Evolutionary conservation across 2,329 filamentous ascomycete species (phyloP), one percentile per base, ranked within the genome.

Genomic region (Colletotrichum sojae): DNA sequence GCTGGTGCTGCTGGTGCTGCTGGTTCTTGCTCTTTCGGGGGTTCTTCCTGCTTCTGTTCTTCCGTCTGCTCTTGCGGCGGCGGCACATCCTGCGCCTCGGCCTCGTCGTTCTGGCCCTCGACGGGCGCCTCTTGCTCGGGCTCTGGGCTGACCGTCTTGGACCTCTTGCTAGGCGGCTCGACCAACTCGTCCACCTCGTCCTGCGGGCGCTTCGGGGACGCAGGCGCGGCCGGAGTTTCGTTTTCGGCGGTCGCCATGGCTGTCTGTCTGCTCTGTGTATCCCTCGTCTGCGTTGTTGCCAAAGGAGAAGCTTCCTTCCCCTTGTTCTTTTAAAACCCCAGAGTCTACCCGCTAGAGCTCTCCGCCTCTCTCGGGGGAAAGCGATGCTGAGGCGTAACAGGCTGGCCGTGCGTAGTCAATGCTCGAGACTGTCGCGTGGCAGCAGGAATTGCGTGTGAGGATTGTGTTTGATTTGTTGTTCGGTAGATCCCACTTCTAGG

Each of bases 181-280:
- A 27, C 6, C 31, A 15, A 22, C 39, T 61, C 36, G 43, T 64
- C 67, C 39, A 52, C n/a, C 20, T 56, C 67, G 15, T 54, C 36
- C n/a, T 55, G 43, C 6, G 51, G 18, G 62, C 67, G 67, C 45
- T 69, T 69, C 22, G 67, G 62, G 25, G 67, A 69, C 10, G 49
- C 43, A n/a, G 55, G 59, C 18, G 20, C 31, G 18, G 20, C 18
- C 36, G 46, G 20, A 18, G 36, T 6, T 13, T 60, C 57, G n/a
- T 39, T 25, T 8, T 51, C 31, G 48, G 58, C 31, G 18, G 46
- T 39, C 48, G 40, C 40, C 40, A 43, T 43, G 40, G 13, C 12
- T 15, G 40, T 43, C 27, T 10, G 27, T 8, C 27, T 31, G 27
- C 27, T 31, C 31, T 36, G 31, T 8, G 5, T 36, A 36, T 36